A percentile compares a stretch with the other conserved stretches of the same genome.
These are phyloP conservation scores for Gossypium turneri DNA, from an alignment of 345 rosid genomes.

Conservation along the genomic window DNA sequence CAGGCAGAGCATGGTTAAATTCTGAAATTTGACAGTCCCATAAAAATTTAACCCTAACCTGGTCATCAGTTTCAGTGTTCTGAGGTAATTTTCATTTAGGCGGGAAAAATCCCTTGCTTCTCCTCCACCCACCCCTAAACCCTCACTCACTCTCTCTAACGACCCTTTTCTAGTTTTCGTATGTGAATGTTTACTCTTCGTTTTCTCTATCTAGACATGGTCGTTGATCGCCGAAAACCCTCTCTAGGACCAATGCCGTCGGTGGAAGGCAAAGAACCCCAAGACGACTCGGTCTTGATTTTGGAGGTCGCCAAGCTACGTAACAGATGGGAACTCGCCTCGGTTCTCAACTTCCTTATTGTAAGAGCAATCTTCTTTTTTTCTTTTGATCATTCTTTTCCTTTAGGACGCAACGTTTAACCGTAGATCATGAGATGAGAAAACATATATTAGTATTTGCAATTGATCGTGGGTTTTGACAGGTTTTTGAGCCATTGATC, in stretches of 20 bases:
- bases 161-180: not conserved
- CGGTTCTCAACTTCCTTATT: conserved; percentile 72
- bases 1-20: not conserved
- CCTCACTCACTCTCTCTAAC: not conserved
- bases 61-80: not conserved
- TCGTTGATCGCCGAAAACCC: conserved; percentile 29
- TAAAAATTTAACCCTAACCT: not conserved
- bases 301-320: conserved; percentile 52
- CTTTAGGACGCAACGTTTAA: not conserved
- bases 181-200: not conserved
- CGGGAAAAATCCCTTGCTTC: conserved; percentile 25
- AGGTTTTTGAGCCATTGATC: conserved; percentile 72
- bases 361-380: conserved; percentile 26
- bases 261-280: conserved; percentile 6
- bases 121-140: not conserved
- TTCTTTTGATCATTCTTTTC: not conserved
- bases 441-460: not conserved
- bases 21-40: not conserved
- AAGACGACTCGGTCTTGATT: conserved; percentile 19
- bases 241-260: conserved; percentile 3
- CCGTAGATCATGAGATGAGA: not conserved
- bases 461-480: conserved; percentile 12
- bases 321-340: conserved; percentile 86
- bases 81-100: conserved; percentile 21
- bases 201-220: conserved; percentile 28